Evolutionary conservation across 352 stramenopile genomes (phyloP), one percentile per base, ranked within the genome.

Genomic region (Globisporangium recalcitrans): DNA sequence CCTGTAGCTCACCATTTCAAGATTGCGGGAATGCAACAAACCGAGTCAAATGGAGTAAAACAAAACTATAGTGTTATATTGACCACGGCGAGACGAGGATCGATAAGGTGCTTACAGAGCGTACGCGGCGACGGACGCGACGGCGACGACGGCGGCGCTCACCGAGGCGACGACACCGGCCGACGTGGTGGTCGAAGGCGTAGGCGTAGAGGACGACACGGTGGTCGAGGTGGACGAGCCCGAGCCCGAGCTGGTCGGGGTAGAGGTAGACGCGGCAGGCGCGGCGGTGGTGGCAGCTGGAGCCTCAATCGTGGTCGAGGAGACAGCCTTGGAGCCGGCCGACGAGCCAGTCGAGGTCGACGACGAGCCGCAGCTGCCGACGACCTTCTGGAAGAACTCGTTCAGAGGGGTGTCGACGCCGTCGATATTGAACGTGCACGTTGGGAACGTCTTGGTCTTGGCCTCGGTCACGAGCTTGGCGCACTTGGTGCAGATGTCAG

Each of bases 371-470:
- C 58, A 63, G 16, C 10, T 4, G 36, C 31, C 32, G 1, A 57
- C 38, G 31, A 63, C 24, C 47, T 60, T 60, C 24, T 32, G 16
- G 22, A 60, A 38, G 22, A 34, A 60, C 16, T 52, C 58, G 46
- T 55, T 38, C 22, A 63, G 36, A 19, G 58, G 58, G 10, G 26
- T 52, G 4, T 57, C 58, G 14, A 58, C 58, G 22, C 58, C 58
- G 4, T 36, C 47, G 36, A 63, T 56, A 0, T 16, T 38, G 48
- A 58, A 40, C 27, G 52, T 59, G 51, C 59, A 64, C 32, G 48
- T 40, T 26, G 59, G 48, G 38, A 59, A 60, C 19, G 51, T 64
- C 38, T 53, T 64, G 16, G 19, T 29, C 59, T 64, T 64, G 49
- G 49, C 26, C 38, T 5, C 48, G 11, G 24, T 22, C 36, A 64